These are phyloP conservation scores for Neurospora sp. DNA, from an alignment of 495 filamentous ascomycete genomes.

Conservation along the genomic window DNA sequence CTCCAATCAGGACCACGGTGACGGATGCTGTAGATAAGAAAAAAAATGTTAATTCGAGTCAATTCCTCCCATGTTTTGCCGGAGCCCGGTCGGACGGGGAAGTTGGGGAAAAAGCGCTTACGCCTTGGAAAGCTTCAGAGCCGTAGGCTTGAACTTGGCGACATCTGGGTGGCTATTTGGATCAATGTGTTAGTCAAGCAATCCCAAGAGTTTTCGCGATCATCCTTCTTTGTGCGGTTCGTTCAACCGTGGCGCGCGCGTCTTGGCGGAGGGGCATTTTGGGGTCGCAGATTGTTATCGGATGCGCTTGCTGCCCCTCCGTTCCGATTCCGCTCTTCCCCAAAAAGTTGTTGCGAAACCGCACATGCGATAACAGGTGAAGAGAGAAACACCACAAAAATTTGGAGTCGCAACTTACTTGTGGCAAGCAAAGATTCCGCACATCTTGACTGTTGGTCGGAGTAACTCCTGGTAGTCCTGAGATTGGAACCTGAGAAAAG, in stretches of 20 bases:
- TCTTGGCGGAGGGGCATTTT: constrained; percentile 13
- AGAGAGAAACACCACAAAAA: background rate
- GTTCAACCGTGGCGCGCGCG: background rate
- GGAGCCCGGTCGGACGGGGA: background rate
- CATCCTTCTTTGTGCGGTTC: background rate
- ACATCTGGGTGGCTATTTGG: constrained; percentile 80
- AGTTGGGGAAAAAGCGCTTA: constrained; percentile 36
- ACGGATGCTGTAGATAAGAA: constrained; percentile 54
- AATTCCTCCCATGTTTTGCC: background rate
- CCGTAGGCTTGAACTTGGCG: constrained; percentile 90
- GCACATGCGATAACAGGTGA: background rate
- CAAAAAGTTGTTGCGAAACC: constrained; percentile 4
- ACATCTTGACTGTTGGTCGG: constrained; percentile 33
- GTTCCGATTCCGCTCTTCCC: constrained; percentile 6
- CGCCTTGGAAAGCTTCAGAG: constrained; percentile 92
- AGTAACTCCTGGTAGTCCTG: background rate
- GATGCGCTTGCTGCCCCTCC: constrained; percentile 20
- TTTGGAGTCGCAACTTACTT: constrained; percentile 44
- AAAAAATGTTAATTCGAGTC: constrained; percentile 33
- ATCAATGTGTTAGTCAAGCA: constrained; percentile 4
- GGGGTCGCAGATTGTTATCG: background rate
- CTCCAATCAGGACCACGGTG: constrained; percentile 99
- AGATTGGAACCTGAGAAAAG: constrained; percentile 5
- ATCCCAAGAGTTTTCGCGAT: background rate
- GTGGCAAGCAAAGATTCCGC: constrained; percentile 94